phyloP scores from a whole-genome alignment of 768 basidiomycete species.

The Pleurotus sapidus region DNA sequence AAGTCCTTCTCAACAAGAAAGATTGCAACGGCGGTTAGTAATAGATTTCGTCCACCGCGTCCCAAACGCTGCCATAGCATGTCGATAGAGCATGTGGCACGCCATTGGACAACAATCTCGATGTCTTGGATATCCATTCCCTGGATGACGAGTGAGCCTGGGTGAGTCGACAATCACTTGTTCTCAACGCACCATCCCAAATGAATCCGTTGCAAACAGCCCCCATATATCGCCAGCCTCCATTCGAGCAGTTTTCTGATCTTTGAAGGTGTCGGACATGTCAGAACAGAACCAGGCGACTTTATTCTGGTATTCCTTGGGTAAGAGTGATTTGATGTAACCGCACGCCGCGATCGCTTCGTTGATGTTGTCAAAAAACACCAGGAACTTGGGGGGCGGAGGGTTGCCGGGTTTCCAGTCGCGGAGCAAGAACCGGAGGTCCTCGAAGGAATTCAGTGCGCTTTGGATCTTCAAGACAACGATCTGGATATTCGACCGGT shows the following conservation, averaged over 20 bases:
- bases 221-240: constrained; percentile 8
- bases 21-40: background rate
- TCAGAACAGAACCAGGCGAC: constrained; percentile 21
- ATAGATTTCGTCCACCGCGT: constrained; percentile 1
- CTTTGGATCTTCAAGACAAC: constrained; percentile 15
- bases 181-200: constrained; percentile 17
- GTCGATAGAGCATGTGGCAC: background rate
- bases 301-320: constrained; percentile 11
- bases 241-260: background rate
- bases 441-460: constrained; percentile 10
- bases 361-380: constrained; percentile 19
- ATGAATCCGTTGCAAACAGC: constrained; percentile 12
- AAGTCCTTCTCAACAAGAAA: constrained; percentile 6
- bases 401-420: constrained; percentile 7
- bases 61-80: constrained; percentile 6
- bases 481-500: constrained; percentile 17
- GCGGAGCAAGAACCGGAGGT: constrained; percentile 16
- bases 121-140: constrained; percentile 10
- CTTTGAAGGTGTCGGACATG: constrained; percentile 12
- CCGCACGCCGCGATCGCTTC: constrained; percentile 9
- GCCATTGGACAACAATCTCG: constrained; percentile 2
- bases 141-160: too few species aligned
- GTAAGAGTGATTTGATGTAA: constrained; percentile 11
- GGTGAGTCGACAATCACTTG: too few species aligned
- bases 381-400: constrained; percentile 15